Evolutionary conservation across 805 yeast genomes (phyloP), one percentile per base, ranked within the genome.

Genomic region (Ascoidea tarda): DNA sequence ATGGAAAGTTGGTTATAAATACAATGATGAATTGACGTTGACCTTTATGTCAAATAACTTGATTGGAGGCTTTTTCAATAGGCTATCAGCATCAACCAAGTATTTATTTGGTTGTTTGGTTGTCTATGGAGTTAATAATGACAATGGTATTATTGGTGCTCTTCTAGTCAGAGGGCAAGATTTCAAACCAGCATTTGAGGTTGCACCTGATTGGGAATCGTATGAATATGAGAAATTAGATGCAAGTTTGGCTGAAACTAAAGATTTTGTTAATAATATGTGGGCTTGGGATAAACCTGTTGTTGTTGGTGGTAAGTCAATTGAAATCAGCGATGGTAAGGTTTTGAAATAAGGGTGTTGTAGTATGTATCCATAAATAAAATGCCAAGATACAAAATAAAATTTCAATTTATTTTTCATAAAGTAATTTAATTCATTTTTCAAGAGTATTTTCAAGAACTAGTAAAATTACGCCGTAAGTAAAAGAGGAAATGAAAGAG

Each of bases 151-250:
- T 69, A 75, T 87, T 63, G 97, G 96, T 77, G 95, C 84, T 67
- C 84, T 91, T 79, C 73, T 93, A 66, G 83, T 91, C 66, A 89
- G 98, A 77, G 99, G 99, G 65, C 87, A 91, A 73, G 96, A 91
- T 57, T 73, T 63, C 67, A 78, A 63, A 54, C 96, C 97, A 70
- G 99, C 96, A 58, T 88, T 91, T 67, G 86, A 91, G 60, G 98
- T 93, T 70, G 99, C 98, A 67, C 97, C 99, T 71, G 99, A 93
- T 75, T 89, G 96, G 95, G 98, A 91, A 76, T 87, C 96, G 50
- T 91, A 87, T 76, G 67, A 69, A 55, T 88, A 79, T 85, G 73
- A 80, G 67, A 82, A 87, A 76, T 77, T 91, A 66, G 97, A 91
- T 68, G 78, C 84, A 57, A 63, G 88, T 63, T 79, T 79, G 61